Percentiles rank a stretch among this genome's conserved stretches.
phyloP scores from a whole-genome alignment of 129 eudicot species.

The Artemisia annua region DNA sequence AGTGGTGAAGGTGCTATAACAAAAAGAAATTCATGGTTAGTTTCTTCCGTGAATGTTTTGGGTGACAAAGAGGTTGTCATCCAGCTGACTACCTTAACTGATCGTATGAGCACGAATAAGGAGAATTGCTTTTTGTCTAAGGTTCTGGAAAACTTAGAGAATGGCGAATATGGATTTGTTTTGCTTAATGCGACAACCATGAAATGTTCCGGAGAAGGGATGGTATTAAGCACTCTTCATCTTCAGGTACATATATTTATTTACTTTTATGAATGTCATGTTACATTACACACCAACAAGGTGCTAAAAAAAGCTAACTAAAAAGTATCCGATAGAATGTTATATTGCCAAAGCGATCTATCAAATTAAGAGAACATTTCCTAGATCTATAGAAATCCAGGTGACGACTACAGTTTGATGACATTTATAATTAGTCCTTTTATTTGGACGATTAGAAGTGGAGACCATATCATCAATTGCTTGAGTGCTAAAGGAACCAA shows the following conservation, averaged over 20 bases:
- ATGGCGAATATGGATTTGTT: slow-evolving; percentile 27
- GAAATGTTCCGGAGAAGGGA: slow-evolving; percentile 25
- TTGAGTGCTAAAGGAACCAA: no score
- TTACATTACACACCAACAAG: not conserved
- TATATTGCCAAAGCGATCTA: no score
- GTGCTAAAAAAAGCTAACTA: no score
- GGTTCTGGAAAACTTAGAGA: slow-evolving; percentile 31
- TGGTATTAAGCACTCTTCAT: slow-evolving; percentile 34
- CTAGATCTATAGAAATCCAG: no score
- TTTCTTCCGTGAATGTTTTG: slow-evolving; percentile 23
- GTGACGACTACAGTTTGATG: no score
- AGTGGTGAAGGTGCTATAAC: not conserved
- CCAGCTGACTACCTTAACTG: slow-evolving; percentile 38
- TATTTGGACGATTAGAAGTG: no score
- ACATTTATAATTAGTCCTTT: no score
- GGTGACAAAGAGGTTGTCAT: slow-evolving; percentile 37
- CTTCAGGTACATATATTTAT: slow-evolving; percentile 30
- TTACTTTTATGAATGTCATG: not conserved
- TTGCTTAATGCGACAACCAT: slow-evolving; percentile 41
- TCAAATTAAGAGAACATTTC: no score
- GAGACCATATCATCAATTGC: no score
- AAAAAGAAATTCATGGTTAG: not conserved
- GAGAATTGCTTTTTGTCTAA: slow-evolving; percentile 11
- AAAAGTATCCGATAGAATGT: no score
- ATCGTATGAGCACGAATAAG: slow-evolving; percentile 6